phyloP scores from a whole-genome alignment of 2,329 filamentous ascomycete genomes.

The Fusarium euwallaceae region DNA sequence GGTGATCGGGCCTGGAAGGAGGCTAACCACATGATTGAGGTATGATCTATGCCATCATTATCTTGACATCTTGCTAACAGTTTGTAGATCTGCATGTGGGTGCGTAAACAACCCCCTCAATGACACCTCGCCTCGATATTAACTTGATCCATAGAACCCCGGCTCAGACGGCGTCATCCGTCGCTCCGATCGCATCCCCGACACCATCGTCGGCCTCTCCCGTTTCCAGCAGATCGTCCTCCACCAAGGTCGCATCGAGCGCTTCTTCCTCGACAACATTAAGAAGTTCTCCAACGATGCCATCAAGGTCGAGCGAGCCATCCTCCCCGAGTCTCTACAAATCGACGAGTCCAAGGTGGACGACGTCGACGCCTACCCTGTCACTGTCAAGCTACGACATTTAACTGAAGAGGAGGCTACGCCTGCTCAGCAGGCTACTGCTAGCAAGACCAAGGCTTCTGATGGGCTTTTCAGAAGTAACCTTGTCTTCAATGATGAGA shows the following conservation, averaged over 20 bases:
- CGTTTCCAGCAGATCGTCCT: constrained; percentile 75
- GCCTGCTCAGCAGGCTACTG: constrained; percentile 6
- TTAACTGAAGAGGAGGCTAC: constrained; percentile 48
- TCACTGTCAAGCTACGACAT: constrained; percentile 70
- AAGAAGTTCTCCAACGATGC: constrained; percentile 45
- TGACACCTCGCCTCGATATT: background rate
- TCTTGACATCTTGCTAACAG: constrained; percentile 12
- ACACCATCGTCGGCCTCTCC: constrained; percentile 71
- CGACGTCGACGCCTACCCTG: constrained; percentile 68
- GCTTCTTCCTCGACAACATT: constrained; percentile 74
- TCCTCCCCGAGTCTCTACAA: constrained; percentile 67
- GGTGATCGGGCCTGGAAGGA: constrained; percentile 75
- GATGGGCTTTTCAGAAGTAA: constrained; percentile 73
- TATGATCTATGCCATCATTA: background rate
- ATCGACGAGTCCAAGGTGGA: constrained; percentile 66
- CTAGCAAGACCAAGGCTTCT: constrained; percentile 29
- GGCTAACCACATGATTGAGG: constrained; percentile 76
- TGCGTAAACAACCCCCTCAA: background rate
- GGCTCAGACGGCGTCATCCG: constrained; percentile 68
- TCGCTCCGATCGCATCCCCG: constrained; percentile 70
- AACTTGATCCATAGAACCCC: constrained; percentile 64
- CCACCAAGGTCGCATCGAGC: constrained; percentile 78
- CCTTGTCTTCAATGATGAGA: constrained; percentile 66
- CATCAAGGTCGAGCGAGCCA: constrained; percentile 70
- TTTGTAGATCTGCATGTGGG: constrained; percentile 2